Conservation (phyloP, 2,329 filamentous ascomycete genomes). For the Corynespora cassiicola region DNA sequence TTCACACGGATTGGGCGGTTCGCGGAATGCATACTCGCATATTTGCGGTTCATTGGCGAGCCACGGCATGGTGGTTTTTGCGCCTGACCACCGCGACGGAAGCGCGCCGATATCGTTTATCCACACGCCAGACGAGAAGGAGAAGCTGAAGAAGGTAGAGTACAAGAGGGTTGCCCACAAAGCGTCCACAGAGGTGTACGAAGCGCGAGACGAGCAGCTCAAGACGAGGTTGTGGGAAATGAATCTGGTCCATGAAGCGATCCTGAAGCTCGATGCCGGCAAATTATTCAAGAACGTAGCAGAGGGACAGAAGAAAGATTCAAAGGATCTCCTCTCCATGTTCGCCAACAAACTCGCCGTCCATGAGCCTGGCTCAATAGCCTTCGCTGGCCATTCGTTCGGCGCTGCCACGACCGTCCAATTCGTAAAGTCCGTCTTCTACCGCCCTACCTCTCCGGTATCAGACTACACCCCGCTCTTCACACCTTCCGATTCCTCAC, state of each 20-base stretch:
- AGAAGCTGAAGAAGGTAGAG: slow-evolving; percentile 49
- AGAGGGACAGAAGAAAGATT: slow-evolving; percentile 45
- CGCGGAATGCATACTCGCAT: slow-evolving; percentile 85
- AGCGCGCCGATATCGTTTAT: slow-evolving; percentile 78
- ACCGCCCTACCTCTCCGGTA: slow-evolving; percentile 57
- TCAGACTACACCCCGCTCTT: slow-evolving; percentile 66
- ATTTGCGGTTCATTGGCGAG: slow-evolving; percentile 79
- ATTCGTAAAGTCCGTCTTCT: slow-evolving; percentile 80
- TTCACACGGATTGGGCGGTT: slow-evolving; percentile 83
- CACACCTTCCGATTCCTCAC: slow-evolving; percentile 60
- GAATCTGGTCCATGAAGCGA: slow-evolving; percentile 71
- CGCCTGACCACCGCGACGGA: slow-evolving; percentile 83
- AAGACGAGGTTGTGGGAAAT: slow-evolving; percentile 81
- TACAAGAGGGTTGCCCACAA: slow-evolving; percentile 64
- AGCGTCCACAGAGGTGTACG: slow-evolving; percentile 69
- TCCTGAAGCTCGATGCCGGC: slow-evolving; percentile 70
- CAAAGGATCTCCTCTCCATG: slow-evolving; percentile 59
- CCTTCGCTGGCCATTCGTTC: slow-evolving; percentile 82
- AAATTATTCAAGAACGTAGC: slow-evolving; percentile 53
- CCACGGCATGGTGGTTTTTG: slow-evolving; percentile 80
- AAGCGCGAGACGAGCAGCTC: slow-evolving; percentile 73
- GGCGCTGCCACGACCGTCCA: slow-evolving; percentile 77
- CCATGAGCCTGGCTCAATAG: slow-evolving; percentile 73
- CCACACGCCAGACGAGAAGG: slow-evolving; percentile 60
- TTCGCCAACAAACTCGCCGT: slow-evolving; percentile 71